Evolutionary conservation across 2,329 filamentous ascomycete genomes (phyloP), one percentile per base, ranked within the genome.

Genomic region (Cryphonectria radicalis): DNA sequence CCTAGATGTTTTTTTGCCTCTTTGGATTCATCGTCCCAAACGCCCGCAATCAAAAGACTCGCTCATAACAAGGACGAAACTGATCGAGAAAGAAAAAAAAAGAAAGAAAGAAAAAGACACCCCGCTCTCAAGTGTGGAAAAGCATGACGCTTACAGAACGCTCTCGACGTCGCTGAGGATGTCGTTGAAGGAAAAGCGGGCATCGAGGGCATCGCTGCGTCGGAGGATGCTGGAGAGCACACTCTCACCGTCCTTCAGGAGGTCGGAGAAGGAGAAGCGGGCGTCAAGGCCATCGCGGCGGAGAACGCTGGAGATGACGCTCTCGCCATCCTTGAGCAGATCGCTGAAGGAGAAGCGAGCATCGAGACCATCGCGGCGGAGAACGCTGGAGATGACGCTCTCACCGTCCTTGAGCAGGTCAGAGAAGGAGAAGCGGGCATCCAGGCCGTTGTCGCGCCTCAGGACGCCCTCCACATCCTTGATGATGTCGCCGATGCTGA

Each of bases 251-350:
- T 63, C 62, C 22, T 63, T 43, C 11, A 63, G 37, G 10, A 63
- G 37, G 37, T 63, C 62, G 5, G 62, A 63, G 62, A 63, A 63
- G n/a, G 62, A 63, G 37, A 63, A 63, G n/a, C 62, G 62, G 11
- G 62, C 62, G 4, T 42, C 62, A 25, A 63, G 37, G n/a, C 62
- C 62, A 42, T 63, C 62, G 13, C 62, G 62, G 3, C 62, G 8
- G 3, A 63, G 62, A 25, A 63, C 46, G 40, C 40, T 42, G 7
- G 35, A 37, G 40, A 63, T 37, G 40, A 63, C 40, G 10, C 62
- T 43, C 62, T 63, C 62, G 17, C 62, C 62, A n/a, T 63, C 62
- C 62, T 63, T 63, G 40, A 63, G 32, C 19, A 63, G 37, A 17
- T 42, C 42, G 13, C n/a, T 25, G 37, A 64, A 64, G 40, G 37